Conservation (phyloP, 805 yeast species). For the Pichia ethanolica region DNA sequence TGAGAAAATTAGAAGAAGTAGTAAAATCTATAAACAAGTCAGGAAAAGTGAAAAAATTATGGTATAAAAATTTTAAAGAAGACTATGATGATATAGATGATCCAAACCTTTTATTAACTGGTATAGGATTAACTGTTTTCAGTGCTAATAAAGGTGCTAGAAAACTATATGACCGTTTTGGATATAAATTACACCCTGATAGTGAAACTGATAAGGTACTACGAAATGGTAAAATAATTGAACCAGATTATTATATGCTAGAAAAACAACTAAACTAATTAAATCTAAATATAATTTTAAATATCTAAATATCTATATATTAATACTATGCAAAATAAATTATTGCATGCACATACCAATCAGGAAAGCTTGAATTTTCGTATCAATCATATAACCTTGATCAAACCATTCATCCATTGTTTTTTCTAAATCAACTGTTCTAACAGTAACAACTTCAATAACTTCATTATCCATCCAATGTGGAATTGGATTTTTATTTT, state of each 20-base stretch:
- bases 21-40: constrained; percentile 15
- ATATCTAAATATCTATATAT: background rate
- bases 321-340: too few relatives aligned
- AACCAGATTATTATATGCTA: constrained; percentile 11
- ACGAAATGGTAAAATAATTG: constrained; percentile 3
- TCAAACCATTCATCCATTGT: constrained; percentile 42
- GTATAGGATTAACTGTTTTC: constrained; percentile 11
- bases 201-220: constrained; percentile 6
- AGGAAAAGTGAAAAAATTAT: background rate
- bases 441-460: constrained; percentile 79
- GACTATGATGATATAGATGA: constrained; percentile 1
- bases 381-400: constrained; percentile 76
- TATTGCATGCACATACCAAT: constrained; percentile 40
- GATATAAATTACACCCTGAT: constrained; percentile 1
- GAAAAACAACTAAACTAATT: constrained; percentile 2
- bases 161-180: constrained; percentile 3
- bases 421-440: constrained; percentile 50
- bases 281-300: background rate
- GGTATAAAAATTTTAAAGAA: constrained; percentile 1
- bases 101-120: background rate
- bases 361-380: constrained; percentile 81
- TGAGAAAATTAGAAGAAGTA: constrained; percentile 30
- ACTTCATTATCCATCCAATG: constrained; percentile 86
- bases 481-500: constrained; percentile 63
- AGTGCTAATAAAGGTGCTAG: constrained; percentile 7